Percentiles rank a stretch among this genome's conserved stretches.
Conservation (phyloP, 2,329 filamentous ascomycete genomes). For the Xylaria sp. region DNA sequence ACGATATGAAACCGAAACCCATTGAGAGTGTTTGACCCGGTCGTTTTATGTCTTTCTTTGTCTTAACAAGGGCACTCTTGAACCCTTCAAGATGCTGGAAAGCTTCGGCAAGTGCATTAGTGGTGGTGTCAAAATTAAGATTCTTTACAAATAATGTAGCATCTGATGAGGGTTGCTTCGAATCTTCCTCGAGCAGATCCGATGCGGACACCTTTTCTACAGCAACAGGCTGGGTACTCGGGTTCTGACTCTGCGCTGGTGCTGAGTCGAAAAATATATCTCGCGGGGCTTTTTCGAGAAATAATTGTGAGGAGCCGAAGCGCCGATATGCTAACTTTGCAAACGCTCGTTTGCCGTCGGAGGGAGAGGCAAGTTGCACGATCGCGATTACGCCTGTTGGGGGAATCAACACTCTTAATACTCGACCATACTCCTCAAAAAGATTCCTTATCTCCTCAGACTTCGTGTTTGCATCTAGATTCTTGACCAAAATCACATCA, state of each 20-base stretch:
- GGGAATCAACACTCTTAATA: conserved; percentile 88
- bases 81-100: conserved; percentile 90
- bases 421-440: conserved; percentile 86
- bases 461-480: conserved; percentile 87
- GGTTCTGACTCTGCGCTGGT: conserved; percentile 42
- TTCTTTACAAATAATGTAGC: conserved; percentile 94
- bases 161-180: conserved; percentile 62
- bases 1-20: conserved; percentile 97
- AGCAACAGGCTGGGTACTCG: conserved; percentile 50
- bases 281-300: conserved; percentile 92
- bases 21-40: conserved; percentile 90
- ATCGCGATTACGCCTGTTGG: conserved; percentile 94
- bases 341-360: conserved; percentile 86
- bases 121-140: conserved; percentile 90
- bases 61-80: conserved; percentile 89
- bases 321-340: conserved; percentile 87
- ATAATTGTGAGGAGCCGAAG: conserved; percentile 83
- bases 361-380: conserved; percentile 83
- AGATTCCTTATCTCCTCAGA: conserved; percentile 80
- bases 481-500: conserved; percentile 90
- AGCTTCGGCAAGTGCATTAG: conserved; percentile 76
- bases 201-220: conserved; percentile 73
- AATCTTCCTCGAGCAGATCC: conserved; percentile 69
- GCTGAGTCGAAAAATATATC: conserved; percentile 71
- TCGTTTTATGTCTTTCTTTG: conserved; percentile 91